Evolutionary conservation across 192 early-diverging fungal species (phyloP).

Genomic region (Podila clonocystis): DNA sequence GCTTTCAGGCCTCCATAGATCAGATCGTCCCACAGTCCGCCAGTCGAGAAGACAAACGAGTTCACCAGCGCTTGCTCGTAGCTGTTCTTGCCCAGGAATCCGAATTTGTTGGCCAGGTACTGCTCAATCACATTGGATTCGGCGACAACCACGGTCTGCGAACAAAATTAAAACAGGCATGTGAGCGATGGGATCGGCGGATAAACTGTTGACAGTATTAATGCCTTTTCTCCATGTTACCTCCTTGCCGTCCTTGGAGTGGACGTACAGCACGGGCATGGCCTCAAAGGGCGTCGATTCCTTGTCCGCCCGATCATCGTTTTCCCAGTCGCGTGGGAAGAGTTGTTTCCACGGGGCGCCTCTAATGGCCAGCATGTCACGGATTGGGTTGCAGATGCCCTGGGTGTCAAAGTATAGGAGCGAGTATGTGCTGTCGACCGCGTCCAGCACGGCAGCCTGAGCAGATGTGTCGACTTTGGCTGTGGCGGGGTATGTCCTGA

Average conservation of each 20-base stretch:
- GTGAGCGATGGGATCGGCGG: no score
- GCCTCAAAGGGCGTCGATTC: conserved; percentile 32
- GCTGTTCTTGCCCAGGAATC: conserved; percentile 14
- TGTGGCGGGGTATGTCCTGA: conserved; percentile 20
- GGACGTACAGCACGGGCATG: conserved; percentile 42
- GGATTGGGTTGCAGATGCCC: conserved; percentile 21
- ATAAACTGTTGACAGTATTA: no score
- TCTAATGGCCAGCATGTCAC: conserved; percentile 21
- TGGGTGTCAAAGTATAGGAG: conserved; percentile 45
- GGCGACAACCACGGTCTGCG: conserved; percentile 18
- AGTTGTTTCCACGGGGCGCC: conserved; percentile 30
- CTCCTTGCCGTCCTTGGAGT: conserved; percentile 31
- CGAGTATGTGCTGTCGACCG: conserved; percentile 27
- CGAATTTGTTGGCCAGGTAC: conserved; percentile 17
- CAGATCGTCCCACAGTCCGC: conserved; percentile 17
- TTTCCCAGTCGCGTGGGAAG: conserved; percentile 42
- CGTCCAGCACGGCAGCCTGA: conserved; percentile 25
- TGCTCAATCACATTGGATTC: conserved; percentile 28
- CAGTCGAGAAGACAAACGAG: conserved; percentile 14
- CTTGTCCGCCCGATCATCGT: conserved; percentile 27
- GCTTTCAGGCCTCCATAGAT: neutral
- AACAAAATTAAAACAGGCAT: neutral
- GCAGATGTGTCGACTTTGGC: conserved; percentile 16
- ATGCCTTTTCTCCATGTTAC: no score
- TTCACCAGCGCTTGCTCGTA: conserved; percentile 18